Conservation (phyloP, 1,284 basidiomycete genomes). For the Hypsizygus ulmarius region DNA sequence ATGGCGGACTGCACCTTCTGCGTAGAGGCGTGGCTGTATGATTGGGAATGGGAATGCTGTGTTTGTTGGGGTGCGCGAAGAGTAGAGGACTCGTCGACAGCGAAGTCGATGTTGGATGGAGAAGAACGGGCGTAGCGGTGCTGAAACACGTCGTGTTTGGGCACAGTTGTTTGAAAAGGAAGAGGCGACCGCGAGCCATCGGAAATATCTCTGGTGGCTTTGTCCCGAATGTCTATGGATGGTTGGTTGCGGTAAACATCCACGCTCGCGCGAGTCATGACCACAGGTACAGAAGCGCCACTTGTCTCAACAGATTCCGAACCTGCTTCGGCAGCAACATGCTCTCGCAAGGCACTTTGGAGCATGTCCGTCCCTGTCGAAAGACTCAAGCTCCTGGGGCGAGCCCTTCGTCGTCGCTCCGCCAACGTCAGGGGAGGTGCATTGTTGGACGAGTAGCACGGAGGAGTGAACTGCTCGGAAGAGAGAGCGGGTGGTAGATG, state of each 20-base stretch:
- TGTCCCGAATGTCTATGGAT: background rate
- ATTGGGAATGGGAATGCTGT: background rate
- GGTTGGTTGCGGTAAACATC: background rate
- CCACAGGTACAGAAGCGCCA: background rate
- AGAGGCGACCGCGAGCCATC: constrained; percentile 10
- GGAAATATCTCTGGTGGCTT: constrained; percentile 3
- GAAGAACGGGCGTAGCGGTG: constrained; percentile 10
- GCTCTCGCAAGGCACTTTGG: constrained; percentile 4
- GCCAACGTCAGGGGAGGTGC: constrained; percentile 11
- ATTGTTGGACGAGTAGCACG: constrained; percentile 1
- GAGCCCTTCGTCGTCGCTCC: constrained; percentile 20
- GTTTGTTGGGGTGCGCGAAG: background rate
- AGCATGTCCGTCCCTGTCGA: constrained; percentile 20
- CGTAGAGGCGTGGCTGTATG: background rate
- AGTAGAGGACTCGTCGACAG: background rate
- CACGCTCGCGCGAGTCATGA: background rate
- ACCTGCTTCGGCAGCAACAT: background rate
- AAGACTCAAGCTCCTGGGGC: constrained; percentile 29
- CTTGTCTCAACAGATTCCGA: background rate
- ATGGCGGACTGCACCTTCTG: background rate
- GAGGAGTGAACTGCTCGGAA: background rate
- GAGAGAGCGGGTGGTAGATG: constrained; percentile 1
- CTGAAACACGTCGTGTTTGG: background rate
- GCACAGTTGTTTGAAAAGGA: background rate
- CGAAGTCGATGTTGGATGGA: constrained; percentile 5